phyloP scores from a whole-genome alignment of 345 rosid species.

The Gynandropsis gynandra region DNA sequence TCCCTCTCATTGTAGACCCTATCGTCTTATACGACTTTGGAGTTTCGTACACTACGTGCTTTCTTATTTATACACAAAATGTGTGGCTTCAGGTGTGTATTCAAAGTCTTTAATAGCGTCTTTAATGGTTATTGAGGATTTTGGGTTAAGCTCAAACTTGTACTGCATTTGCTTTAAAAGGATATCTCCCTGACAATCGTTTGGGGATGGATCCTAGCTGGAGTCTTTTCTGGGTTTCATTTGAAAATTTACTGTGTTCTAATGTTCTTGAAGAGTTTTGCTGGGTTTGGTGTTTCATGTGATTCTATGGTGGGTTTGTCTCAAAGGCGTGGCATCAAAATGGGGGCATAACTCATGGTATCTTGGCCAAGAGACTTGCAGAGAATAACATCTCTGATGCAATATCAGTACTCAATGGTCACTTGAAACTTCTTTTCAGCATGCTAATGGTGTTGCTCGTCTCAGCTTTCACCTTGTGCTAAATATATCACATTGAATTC shows the following conservation, averaged over 20 bases:
- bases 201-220: conserved; percentile 40
- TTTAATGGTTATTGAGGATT: conserved; percentile 35
- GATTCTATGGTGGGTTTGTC: background rate
- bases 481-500: too few species aligned
- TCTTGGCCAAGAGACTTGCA: conserved; percentile 77
- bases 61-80: too few species aligned
- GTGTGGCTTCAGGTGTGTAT: too few species aligned
- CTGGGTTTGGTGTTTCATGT: conserved; percentile 1
- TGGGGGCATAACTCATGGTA: conserved; percentile 91
- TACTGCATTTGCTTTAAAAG: too few species aligned
- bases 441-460: conserved; percentile 29
- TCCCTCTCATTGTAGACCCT: conserved; percentile 59
- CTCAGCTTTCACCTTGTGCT: conserved; percentile 17
- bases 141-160: too few species aligned
- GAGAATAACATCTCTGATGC: conserved; percentile 40
- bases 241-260: background rate
- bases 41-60: conserved; percentile 60
- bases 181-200: conserved; percentile 66
- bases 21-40: conserved; percentile 41
- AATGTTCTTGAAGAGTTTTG: too few species aligned
- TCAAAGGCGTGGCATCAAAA: conserved; percentile 76
- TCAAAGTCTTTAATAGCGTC: too few species aligned
- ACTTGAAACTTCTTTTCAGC: conserved; percentile 27
- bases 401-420: conserved; percentile 27
- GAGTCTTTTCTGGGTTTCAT: background rate